Base-by-base conservation (phyloP, 2,329 filamentous ascomycete genomes). In the Ophiognomonia clavigignenti-juglandacearum region DNA sequence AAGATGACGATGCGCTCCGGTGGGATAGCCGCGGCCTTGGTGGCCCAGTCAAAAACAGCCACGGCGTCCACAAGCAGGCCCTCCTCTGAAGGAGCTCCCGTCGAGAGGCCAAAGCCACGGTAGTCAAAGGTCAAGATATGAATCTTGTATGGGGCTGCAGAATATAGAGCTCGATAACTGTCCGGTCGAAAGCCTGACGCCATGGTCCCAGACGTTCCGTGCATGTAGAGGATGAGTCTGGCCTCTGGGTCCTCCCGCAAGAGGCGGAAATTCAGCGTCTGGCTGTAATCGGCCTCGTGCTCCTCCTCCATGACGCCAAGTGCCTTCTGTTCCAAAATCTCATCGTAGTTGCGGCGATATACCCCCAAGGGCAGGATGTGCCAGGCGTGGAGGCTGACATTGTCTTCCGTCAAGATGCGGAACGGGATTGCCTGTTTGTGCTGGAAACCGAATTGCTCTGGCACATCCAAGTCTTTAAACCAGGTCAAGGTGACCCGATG, bases 351-450 rank as follows among this genome's bases (percentile, higher is more conserved):
- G 49, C 78, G 67, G 2, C 72, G 68, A 59, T 87, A 89, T 1
- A 86, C 64, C 48, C 78, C 78, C 1, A 86, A 62, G 0, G 86
- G 86, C n/a, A 89, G 67, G 35, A 91, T 73, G 61, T 90, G 86
- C 86, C 86, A 91, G 35, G 82, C 84, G 57, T 86, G 86, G 4
- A 91, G 65, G 0, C 68, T 78, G 59, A 86, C 80, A 29, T 79
- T 75, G 60, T 90, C 86, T 0, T 74, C 66, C 0, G 85, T 88
- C 3, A 63, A 64, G 32, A 90, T 64, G 41, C 75, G 78, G 60
- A 91, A 90, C 0, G 86, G 82, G 14, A 83, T 83, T 2, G 87
- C 80, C 65, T 92, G 86, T 49, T 83, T 83, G 56, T 76, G 80
- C 24, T 83, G 71, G 59, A 89, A 89, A 0, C 85, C 86, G 64